Evolutionary conservation across 1,139 yeast genomes (phyloP).

Genomic region (Kodamaea sp.): DNA sequence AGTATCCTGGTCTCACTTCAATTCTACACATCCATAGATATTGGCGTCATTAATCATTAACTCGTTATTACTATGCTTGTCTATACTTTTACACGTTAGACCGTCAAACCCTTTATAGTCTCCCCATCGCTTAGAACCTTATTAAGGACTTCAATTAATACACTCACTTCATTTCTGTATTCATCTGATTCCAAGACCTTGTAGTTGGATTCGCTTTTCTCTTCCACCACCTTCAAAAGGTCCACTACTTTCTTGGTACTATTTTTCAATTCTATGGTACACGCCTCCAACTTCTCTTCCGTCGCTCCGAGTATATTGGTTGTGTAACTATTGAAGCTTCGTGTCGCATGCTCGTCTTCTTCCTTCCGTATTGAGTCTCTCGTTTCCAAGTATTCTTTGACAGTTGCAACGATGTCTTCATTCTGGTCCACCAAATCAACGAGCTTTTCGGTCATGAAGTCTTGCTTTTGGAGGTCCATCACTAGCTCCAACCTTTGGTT

Average conservation of each 20-base stretch:
- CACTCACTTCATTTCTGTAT: slow-evolving; percentile 22
- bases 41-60: no score
- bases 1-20: no score
- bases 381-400: slow-evolving; percentile 38
- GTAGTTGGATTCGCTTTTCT: slow-evolving; percentile 4
- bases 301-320: slow-evolving; percentile 13
- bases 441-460: slow-evolving; percentile 35
- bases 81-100: no score
- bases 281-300: slow-evolving; percentile 10
- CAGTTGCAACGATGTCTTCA: slow-evolving; percentile 39
- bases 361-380: slow-evolving; percentile 19
- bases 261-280: slow-evolving; percentile 8
- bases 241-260: slow-evolving; percentile 11
- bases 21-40: no score
- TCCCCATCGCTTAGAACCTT: slow-evolving; percentile 5
- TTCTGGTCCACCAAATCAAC: slow-evolving; percentile 39
- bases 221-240: slow-evolving; percentile 8
- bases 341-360: slow-evolving; percentile 10
- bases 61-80: no score
- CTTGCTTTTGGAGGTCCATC: slow-evolving; percentile 48
- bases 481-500: slow-evolving; percentile 36
- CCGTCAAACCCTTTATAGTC: neutral
- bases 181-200: slow-evolving; percentile 12
- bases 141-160: slow-evolving; percentile 25
- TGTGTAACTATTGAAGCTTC: slow-evolving; percentile 11